Conservation (phyloP, 169 alveolate genomes). For the Plasmodium coatneyi region DNA sequence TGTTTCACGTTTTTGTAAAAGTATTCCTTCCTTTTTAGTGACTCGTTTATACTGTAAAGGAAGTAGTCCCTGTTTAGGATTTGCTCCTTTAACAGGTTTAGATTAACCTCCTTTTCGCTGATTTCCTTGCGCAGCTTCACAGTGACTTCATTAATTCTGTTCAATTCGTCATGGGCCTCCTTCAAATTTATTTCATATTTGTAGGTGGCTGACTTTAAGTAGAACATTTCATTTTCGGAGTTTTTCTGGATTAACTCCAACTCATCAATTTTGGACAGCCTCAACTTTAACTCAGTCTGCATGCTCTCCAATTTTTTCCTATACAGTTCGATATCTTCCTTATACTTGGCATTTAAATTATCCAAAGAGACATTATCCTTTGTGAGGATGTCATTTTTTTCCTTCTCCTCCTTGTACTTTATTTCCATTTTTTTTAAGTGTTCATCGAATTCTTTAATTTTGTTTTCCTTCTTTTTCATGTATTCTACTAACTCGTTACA, state of each 20-base stretch:
- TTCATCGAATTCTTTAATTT: slow-evolving; percentile 74
- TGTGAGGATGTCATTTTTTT: slow-evolving; percentile 71
- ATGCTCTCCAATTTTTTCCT: slow-evolving; percentile 55
- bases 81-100: slow-evolving; percentile 29
- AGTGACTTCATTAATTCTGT: slow-evolving; percentile 22
- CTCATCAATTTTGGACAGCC: slow-evolving; percentile 66
- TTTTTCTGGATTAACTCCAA: slow-evolving; percentile 64
- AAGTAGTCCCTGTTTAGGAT: slow-evolving; percentile 68
- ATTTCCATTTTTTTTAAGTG: slow-evolving; percentile 73
- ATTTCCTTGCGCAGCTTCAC: slow-evolving; percentile 16
- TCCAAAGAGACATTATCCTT: slow-evolving; percentile 65
- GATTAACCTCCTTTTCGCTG: slow-evolving; percentile 7
- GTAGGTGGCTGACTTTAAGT: slow-evolving; percentile 71
- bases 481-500: slow-evolving; percentile 75
- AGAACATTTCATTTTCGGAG: slow-evolving; percentile 70
- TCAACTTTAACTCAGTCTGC: slow-evolving; percentile 70
- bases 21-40: slow-evolving; percentile 61
- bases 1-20: slow-evolving; percentile 56
- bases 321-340: slow-evolving; percentile 71
- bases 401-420: slow-evolving; percentile 73
- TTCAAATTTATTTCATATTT: slow-evolving; percentile 61
- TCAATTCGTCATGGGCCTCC: slow-evolving; percentile 74
- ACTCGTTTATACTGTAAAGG: slow-evolving; percentile 38
- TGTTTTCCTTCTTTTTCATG: slow-evolving; percentile 70
- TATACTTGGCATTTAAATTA: slow-evolving; percentile 58